Conservation (phyloP, 2,329 filamentous ascomycete species). For the Colletotrichum sidae region DNA sequence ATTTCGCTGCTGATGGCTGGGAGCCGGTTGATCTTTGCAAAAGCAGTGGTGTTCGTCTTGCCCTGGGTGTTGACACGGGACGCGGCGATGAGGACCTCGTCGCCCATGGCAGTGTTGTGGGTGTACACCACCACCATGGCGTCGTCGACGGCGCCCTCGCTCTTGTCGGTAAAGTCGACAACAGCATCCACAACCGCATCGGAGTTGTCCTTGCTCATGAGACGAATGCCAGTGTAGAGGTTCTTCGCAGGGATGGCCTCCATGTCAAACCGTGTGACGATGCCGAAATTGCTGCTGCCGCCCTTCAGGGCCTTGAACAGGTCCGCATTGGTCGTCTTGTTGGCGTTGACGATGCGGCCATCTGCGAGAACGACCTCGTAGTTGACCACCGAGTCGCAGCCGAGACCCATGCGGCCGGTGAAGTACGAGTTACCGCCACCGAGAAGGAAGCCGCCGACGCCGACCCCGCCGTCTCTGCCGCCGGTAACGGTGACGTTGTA, state of each 20-base stretch:
- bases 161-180: conserved; percentile 57
- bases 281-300: conserved; percentile 61
- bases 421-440: conserved; percentile 63
- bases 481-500: conserved; percentile 52
- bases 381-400: conserved; percentile 56
- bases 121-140: conserved; percentile 44
- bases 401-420: conserved; percentile 56
- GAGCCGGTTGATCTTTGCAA: conserved; percentile 8
- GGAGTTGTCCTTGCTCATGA: conserved; percentile 33
- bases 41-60: conserved; percentile 14
- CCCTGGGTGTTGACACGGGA: conserved; percentile 40
- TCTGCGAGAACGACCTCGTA: conserved; percentile 59
- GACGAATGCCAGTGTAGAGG: conserved; percentile 28
- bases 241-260: conserved; percentile 21
- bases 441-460: conserved; percentile 57
- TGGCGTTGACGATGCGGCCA: conserved; percentile 56
- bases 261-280: conserved; percentile 51
- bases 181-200: conserved; percentile 42
- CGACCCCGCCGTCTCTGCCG: conserved; percentile 54
- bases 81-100: conserved; percentile 32
- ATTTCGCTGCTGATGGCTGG: conserved; percentile 13
- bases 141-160: conserved; percentile 42
- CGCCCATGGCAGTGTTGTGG: conserved; percentile 28
- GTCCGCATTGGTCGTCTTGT: conserved; percentile 49
- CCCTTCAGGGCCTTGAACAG: conserved; percentile 61